Percentiles rank a stretch among this genome's conserved stretches.
These are phyloP conservation scores for Cucurbita ficifolia DNA, from an alignment of 306 rosid genomes.

Conservation along the genomic window DNA sequence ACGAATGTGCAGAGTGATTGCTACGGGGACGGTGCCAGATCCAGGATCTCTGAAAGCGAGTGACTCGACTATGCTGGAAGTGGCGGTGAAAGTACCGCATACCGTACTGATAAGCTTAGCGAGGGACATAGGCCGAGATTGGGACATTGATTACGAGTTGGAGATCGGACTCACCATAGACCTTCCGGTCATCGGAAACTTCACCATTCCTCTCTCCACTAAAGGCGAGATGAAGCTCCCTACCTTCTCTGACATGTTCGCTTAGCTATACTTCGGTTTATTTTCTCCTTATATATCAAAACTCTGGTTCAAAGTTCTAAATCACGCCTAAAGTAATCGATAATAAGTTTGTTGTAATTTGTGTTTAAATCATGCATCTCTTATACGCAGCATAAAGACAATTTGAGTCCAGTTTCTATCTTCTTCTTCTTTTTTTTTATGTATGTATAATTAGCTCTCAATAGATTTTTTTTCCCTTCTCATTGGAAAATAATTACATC, in stretches of 20 bases:
- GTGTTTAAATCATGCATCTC: no score
- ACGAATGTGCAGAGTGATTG: slow-evolving; percentile 39
- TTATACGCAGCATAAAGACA: neutral
- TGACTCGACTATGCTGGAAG: slow-evolving; percentile 41
- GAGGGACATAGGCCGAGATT: slow-evolving; percentile 56
- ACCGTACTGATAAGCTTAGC: slow-evolving; percentile 46
- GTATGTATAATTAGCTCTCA: no score
- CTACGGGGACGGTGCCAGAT: slow-evolving; percentile 59
- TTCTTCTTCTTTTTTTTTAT: no score
- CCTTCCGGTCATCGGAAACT: slow-evolving; percentile 54
- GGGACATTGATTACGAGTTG: slow-evolving; percentile 80
- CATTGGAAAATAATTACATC: no score
- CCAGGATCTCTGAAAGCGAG: slow-evolving; percentile 58
- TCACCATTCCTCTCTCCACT: slow-evolving; percentile 56
- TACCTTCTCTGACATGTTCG: slow-evolving; percentile 24
- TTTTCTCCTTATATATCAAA: neutral
- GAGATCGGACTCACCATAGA: slow-evolving; percentile 48
- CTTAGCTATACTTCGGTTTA: neutral
- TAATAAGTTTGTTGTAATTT: neutral
- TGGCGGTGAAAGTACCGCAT: slow-evolving; percentile 57
- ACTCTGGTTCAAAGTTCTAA: neutral
- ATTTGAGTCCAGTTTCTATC: neutral
- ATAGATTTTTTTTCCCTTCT: no score
- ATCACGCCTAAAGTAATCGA: neutral
- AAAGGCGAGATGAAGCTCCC: slow-evolving; percentile 85